Evolutionary conservation across 2,329 filamentous ascomycete genomes (phyloP), one percentile per base, ranked within the genome.

Genomic region (Stagonosporopsis rhizophila): DNA sequence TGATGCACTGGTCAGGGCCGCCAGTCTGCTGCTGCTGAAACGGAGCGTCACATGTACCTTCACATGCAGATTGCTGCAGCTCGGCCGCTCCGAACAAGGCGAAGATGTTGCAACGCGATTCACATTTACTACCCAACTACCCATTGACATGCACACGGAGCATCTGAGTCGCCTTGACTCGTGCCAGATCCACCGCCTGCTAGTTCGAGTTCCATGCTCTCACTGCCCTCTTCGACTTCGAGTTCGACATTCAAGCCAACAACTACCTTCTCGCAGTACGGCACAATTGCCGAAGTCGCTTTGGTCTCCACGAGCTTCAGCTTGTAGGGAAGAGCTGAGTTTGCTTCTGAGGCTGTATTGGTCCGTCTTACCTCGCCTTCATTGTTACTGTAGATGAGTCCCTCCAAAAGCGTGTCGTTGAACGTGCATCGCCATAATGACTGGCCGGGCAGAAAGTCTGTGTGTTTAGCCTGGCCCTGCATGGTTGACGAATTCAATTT

Each of bases 341-440:
- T 27, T 17, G 35, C 41, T 6, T 14, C 44, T 23, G 44, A 34
- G 20, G 40, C 49, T 2, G 28, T 12, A 20, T 34, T 22, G n/a
- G n/a, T n/a, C n/a, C n/a, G n/a, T n/a, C n/a, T n/a, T n/a, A n/a
- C n/a, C n/a, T 22, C 45, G 1, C 19, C 23, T 14, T 34, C 15
- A 6, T 28, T 48, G 0, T 45, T 39, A 9, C 58, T 39, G 22
- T 68, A 68, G 8, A 72, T 58, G 23, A 64, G 65, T 1, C 69
- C 70, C 25, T 73, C 67, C 6, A 73, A 30, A 0, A 51, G 30
- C 1, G 69, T 71, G 8, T 69, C 56, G 34, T 71, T 67, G 55
- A 72, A 73, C 3, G 46, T 56, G 39, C 71, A 73, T 3, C 61
- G 61, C 70, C 70, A 73, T 3, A 67, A 53, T 7, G 55, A 44